Evolutionary conservation across 2,329 filamentous ascomycete genomes (phyloP), one percentile per base, ranked within the genome.

Genomic region (Curvularia spicifera): DNA sequence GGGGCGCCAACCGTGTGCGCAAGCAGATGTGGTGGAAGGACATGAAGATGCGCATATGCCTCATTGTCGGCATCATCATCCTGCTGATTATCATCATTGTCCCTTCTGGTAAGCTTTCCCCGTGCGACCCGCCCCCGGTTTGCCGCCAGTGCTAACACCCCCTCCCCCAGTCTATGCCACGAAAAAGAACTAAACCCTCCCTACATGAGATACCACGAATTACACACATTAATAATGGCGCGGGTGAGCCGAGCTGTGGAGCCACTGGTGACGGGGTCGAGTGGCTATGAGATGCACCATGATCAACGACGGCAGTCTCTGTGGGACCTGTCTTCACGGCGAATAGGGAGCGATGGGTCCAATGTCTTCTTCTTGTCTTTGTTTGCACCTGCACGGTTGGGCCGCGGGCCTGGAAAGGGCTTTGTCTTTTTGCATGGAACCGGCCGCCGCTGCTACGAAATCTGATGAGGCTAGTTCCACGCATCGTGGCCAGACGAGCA

Each of bases 1-100:
- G 93, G 68, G 94, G 95, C 66, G 95, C 96, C 80, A 99, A 98
- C 84, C 85, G 92, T 72, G 94, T 99, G 70, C 89, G 95, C 79
- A 83, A 83, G 80, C 89, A 96, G 80, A 98, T 98, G 94, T 98
- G 94, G 94, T 98, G 93, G 94, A 98, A 98, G 86, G 94, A 98
- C 76, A 96, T 97, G 92, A 98, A 98, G 88, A 99, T 99, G 95
- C 89, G 95, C 79, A 95, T 97, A 84, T 98, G 94, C 82, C 84
- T 99, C 71, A 90, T 96, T 76, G 84, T 89, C 59, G 95, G 93
- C 73, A 90, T 99, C 79, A 90, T 98, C 78, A 86, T 98, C 69
- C 84, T 99, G 71, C 86, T 99, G 68, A 82, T 96, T 70, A 87
- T 99, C 78, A 98, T 99, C 78, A 95, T 99, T 75, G 88, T 98